phyloP scores from a whole-genome alignment of 2,329 filamentous ascomycete species.

The Didymella glomerata region DNA sequence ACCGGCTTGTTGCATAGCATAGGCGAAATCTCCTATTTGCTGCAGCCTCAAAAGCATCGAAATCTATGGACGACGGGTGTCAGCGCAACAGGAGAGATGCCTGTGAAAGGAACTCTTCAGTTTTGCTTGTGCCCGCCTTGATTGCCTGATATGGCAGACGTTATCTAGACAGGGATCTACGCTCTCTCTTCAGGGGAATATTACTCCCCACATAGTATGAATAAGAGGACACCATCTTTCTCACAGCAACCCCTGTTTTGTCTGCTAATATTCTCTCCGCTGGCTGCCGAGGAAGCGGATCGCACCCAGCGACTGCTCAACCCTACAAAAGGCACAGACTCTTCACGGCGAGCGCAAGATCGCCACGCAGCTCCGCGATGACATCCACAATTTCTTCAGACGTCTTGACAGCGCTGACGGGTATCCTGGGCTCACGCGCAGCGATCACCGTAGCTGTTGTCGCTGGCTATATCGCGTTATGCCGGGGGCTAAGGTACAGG shows the following conservation, averaged over 20 bases:
- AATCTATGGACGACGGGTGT: neutral
- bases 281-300: neutral
- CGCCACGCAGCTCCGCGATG: neutral
- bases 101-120: neutral
- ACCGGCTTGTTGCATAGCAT: neutral
- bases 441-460: conserved; percentile 22
- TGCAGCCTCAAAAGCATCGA: neutral
- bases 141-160: conserved; percentile 2
- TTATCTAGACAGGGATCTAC: neutral
- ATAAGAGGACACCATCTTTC: neutral
- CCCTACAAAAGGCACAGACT: neutral
- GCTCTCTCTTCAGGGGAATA: neutral
- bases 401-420: neutral
- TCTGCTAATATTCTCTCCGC: neutral
- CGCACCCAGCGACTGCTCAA: neutral
- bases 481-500: conserved; percentile 49
- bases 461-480: conserved; percentile 45
- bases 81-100: neutral
- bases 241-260: neutral
- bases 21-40: neutral
- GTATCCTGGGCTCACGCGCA: conserved; percentile 4
- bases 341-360: neutral
- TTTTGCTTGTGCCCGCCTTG: conserved; percentile 1
- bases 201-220: neutral
- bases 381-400: neutral